Conservation (phyloP, 139 green algal genomes). For the Tetradesmus obliquus region DNA sequence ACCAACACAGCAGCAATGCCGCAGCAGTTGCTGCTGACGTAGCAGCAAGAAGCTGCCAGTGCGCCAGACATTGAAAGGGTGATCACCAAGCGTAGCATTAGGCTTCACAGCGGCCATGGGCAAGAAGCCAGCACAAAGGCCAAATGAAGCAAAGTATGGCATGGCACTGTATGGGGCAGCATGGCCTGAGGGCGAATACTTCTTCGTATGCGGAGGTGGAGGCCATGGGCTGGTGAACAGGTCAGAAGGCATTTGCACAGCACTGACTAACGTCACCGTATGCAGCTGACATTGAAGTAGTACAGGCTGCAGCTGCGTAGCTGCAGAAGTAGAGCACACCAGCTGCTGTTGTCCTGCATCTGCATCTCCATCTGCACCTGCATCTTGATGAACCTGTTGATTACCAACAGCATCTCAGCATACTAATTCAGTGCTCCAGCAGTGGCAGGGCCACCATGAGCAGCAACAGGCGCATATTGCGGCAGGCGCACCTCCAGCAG, state of each 20-base stretch:
- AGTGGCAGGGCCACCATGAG: background rate
- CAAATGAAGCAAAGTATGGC: slow-evolving; percentile 70
- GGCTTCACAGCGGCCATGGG: slow-evolving; percentile 7
- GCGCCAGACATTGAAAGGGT: background rate
- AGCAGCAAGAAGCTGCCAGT: background rate
- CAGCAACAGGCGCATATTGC: background rate
- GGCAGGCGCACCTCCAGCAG: background rate
- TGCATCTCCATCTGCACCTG: background rate
- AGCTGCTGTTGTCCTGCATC: background rate
- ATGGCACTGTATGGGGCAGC: slow-evolving; percentile 66
- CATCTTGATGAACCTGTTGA: background rate
- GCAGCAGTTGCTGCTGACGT: background rate
- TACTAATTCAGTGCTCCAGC: background rate
- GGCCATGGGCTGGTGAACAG: slow-evolving; percentile 42
- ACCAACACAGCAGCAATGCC: background rate
- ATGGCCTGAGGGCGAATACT: slow-evolving; percentile 60
- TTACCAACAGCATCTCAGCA: no score
- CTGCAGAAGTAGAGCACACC: background rate
- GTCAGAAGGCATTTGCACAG: background rate
- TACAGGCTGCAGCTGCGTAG: no score
- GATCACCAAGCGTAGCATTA: background rate
- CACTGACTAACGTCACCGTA: background rate
- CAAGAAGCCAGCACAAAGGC: slow-evolving; percentile 15
- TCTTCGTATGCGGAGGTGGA: slow-evolving; percentile 61
- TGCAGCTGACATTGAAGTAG: background rate